Base-by-base conservation (phyloP, 768 basidiomycete species). In the Lactarius psammicola region DNA sequence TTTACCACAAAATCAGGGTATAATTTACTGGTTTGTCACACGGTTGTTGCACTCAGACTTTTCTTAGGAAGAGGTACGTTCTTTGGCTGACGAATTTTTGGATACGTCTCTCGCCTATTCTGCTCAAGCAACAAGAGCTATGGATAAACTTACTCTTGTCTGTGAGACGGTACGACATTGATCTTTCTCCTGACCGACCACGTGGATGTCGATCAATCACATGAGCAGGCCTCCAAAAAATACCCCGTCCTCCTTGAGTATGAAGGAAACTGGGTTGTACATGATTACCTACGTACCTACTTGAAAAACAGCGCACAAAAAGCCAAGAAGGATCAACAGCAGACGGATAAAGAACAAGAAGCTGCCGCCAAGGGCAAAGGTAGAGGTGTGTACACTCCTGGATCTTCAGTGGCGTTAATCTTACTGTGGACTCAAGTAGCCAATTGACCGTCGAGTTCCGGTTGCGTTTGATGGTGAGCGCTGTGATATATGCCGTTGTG, bases 261-360 rank as follows among this genome's bases (percentile, higher is more conserved):
- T 36, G 34, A 56, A 36, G 55, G 20, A 33, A 34, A 34, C 31
- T 56, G 55, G 55, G 55, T 56, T 20, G 31, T 56, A 33, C 55
- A 56, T 38, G 56, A 56, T 33, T 56, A 36, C 20, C 31, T 56
- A 36, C 34, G 20, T n/a, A 11, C 13, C 34, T 56, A 13, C 56
- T 36, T 56, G 56, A 56, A 56, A n/a, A 56, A 56, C 33, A 56
- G 56, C 15, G 56, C 56, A 36, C 56, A 56, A 20, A 56, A 36
- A 31, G 56, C 56, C 34, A 56, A 56, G 56, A 56, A 56, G 36
- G 56, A 34, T 23, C 56, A 56, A 23, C 56, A 56, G 34, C 9
- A n/a, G n/a, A n/a, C n/a, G n/a, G n/a, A 23, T 36, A 56, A 36
- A 33, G 56, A 56, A 4, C 31, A 13, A 33, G 34, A 33, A 36